Base-by-base conservation (phyloP, 2,329 filamentous ascomycete genomes). In the Aspergillus sclerotialis region DNA sequence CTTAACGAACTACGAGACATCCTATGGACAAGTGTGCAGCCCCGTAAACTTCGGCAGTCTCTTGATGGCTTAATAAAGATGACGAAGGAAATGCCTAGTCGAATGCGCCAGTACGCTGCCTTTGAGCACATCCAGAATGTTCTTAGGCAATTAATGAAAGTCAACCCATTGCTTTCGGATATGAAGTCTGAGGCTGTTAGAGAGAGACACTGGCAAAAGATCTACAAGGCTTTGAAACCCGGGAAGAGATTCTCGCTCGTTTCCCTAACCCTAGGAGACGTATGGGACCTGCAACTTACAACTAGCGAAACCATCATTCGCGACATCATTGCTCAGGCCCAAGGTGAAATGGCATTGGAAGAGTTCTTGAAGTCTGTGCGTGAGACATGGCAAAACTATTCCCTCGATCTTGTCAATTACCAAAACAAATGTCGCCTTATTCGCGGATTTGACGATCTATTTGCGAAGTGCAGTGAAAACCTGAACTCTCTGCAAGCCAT, bases 41-140 rank as follows among this genome's bases (percentile, higher is more conserved):
- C 93, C 7, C 78, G 92, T 44, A 98, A 96, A 65, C 79, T 98
- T 38, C 80, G 92, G 24, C 78, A 84, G 49, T 84, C 86, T 42
- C 81, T 99, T 32, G 90, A 98, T 54, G 82, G 83, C 30, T 75
- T 96, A 34, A 86, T 96, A 60, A 94, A 94, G 69, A 94, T 94
- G 76, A 96, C 89, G 23, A 96, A 94, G 66, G 90, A 96, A 43
- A 96, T 98, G 92, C 92, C 93, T 0, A 94, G 88, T 63, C 82
- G 92, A 39, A 96, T 98, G 90, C 82, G 93, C 40, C 93, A 98
- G 56, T 99, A 99, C 61, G 90, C 93, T 49, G 93, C 93, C n/a
- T 99, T 98, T 57, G 93, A 98, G 62, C 90, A 98, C 55, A 88
- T 98, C 25, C 93, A 98, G 58, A 87, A 79, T 44, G 84, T 93